phyloP scores from a whole-genome alignment of 2,329 filamentous ascomycete species.

The Oidium heveae region DNA sequence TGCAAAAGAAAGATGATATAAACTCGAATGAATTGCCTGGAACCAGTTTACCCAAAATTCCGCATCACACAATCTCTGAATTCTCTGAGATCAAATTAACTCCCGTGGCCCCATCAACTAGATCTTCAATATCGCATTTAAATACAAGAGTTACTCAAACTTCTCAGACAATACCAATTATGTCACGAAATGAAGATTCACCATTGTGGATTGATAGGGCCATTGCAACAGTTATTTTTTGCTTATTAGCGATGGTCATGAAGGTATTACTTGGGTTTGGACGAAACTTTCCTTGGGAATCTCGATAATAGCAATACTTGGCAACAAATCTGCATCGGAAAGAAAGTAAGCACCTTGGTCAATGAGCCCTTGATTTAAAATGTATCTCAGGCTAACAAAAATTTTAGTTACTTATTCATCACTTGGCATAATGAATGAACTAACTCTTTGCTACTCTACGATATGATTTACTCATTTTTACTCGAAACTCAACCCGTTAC shows the following conservation, averaged over 20 bases:
- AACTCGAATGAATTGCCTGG: background rate
- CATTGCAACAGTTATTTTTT: constrained; percentile 46
- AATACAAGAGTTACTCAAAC: constrained; percentile 8
- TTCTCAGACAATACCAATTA: constrained; percentile 2
- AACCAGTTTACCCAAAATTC: constrained; percentile 1
- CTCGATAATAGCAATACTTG: too few relatives aligned
- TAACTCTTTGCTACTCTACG: too few relatives aligned
- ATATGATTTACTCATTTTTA: too few relatives aligned
- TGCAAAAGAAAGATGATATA: background rate
- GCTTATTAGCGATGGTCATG: constrained; percentile 44
- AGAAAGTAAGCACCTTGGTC: too few relatives aligned
- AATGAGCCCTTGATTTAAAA: too few relatives aligned
- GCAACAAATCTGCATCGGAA: too few relatives aligned
- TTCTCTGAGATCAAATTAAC: background rate
- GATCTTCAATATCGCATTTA: constrained; percentile 2
- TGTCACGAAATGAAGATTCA: constrained; percentile 21
- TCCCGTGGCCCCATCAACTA: too few relatives aligned
- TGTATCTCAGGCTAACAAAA: too few relatives aligned
- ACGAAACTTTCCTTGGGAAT: too few relatives aligned
- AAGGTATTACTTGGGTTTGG: constrained; percentile 19
- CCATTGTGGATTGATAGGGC: constrained; percentile 58
- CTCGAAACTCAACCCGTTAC: too few relatives aligned
- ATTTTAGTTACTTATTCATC: too few relatives aligned
- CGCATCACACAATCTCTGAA: background rate
- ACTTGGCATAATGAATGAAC: too few relatives aligned